phyloP scores from a whole-genome alignment of 441 rosid species.

The Gossypium laxum region DNA sequence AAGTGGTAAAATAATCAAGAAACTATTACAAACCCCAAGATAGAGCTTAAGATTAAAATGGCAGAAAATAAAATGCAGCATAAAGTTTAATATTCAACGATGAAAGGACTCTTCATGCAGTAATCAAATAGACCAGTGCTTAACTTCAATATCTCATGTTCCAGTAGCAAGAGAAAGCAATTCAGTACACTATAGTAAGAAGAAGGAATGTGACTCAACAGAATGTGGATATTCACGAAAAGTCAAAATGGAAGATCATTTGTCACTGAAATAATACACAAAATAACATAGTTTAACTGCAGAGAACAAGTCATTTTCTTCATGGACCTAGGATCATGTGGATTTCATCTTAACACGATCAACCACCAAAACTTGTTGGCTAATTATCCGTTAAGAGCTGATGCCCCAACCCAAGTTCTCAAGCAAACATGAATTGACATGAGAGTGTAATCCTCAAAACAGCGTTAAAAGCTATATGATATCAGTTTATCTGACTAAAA shows the following conservation, averaged over 20 bases:
- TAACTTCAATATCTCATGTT: neutral
- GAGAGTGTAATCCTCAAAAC: neutral
- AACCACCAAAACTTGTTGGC: conserved; percentile 4
- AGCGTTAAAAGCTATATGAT: neutral
- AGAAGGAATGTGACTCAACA: conserved; percentile 3
- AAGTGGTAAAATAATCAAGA: neutral
- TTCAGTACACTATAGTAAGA: neutral
- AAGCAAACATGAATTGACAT: conserved; percentile 1
- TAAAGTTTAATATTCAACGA: neutral
- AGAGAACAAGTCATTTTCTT: neutral
- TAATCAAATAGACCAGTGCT: neutral
- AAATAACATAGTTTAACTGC: neutral
- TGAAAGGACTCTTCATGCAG: conserved; percentile 6
- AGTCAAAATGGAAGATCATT: neutral
- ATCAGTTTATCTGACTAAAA: neutral
- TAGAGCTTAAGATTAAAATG: neutral
- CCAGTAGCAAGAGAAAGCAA: conserved; percentile 1
- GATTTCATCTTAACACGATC: neutral
- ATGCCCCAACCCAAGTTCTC: neutral
- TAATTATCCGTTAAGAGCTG: neutral
- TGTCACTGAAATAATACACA: neutral
- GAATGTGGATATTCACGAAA: neutral
- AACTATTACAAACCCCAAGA: neutral
- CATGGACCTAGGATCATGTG: neutral
- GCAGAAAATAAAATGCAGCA: neutral